Conservation (phyloP, 495 filamentous ascomycete genomes). For the Penicillium tannophilum region DNA sequence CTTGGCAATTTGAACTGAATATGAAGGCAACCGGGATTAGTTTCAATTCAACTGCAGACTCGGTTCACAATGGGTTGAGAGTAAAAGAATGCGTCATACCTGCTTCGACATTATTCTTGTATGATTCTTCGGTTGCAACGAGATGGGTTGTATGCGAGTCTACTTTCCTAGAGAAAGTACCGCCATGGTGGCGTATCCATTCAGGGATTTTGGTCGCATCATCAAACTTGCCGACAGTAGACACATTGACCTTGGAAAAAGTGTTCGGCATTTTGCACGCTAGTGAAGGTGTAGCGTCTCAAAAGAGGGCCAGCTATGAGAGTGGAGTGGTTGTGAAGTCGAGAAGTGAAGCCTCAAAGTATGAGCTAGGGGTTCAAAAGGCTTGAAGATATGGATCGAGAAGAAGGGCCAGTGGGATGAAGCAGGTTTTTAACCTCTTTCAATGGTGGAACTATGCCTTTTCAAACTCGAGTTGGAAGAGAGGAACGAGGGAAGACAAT, state of each 20-base stretch:
- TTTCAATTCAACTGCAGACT: background rate
- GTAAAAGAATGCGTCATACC: constrained; percentile 36
- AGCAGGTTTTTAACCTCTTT: background rate
- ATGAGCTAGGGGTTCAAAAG: background rate
- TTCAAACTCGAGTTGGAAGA: background rate
- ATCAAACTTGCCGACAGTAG: constrained; percentile 44
- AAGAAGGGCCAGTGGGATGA: background rate
- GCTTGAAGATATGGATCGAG: background rate
- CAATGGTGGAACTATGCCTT: background rate
- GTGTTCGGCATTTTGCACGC: constrained; percentile 34
- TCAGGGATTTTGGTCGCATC: constrained; percentile 46
- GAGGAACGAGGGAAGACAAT: background rate
- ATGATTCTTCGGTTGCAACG: constrained; percentile 55
- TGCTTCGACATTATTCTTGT: constrained; percentile 40
- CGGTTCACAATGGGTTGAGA: background rate
- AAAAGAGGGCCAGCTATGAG: background rate
- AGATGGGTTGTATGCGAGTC: constrained; percentile 58
- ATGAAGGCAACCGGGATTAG: background rate
- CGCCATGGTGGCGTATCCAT: constrained; percentile 60
- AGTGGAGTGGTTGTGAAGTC: background rate
- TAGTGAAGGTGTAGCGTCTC: background rate
- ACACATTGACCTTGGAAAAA: constrained; percentile 30
- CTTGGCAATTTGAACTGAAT: constrained; percentile 47
- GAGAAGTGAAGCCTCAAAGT: background rate
- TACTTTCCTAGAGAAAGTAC: constrained; percentile 43